Evolutionary conservation across 306 rosid genomes (phyloP).

Genomic region (Medicago truncatula): DNA sequence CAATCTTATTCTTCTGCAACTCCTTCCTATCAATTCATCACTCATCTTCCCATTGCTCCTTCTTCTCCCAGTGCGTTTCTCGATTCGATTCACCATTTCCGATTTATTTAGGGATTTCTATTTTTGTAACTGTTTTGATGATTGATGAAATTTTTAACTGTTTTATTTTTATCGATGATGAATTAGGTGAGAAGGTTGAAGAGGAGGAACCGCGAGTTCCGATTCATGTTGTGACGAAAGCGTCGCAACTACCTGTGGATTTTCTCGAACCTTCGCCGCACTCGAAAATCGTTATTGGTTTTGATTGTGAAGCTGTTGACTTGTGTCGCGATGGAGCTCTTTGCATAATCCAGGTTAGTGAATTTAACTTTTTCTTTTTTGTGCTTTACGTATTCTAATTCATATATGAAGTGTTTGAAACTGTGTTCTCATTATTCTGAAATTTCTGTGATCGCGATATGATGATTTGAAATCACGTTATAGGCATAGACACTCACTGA

Average conservation of each 20-base stretch:
- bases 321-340: conserved; percentile 83
- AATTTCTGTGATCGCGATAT: neutral
- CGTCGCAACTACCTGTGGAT: conserved; percentile 82
- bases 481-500: neutral
- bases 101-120: conserved; percentile 40
- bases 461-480: neutral
- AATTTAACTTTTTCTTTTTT: neutral
- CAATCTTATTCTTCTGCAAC: conserved; percentile 5
- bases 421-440: neutral
- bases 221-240: conserved; percentile 66
- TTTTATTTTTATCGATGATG: conserved; percentile 28
- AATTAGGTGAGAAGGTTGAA: conserved; percentile 59
- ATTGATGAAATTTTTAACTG: neutral
- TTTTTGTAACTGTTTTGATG: neutral
- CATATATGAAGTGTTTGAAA: conserved; percentile 1
- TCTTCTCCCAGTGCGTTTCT: conserved; percentile 54
- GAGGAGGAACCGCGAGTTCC: conserved; percentile 61
- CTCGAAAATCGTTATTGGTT: conserved; percentile 64
- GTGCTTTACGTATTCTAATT: neutral
- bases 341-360: conserved; percentile 78
- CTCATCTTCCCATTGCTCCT: conserved; percentile 42
- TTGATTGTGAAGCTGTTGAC: conserved; percentile 94
- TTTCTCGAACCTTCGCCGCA: conserved; percentile 78
- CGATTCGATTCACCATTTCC: conserved; percentile 20
- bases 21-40: conserved; percentile 15